Conservation (phyloP, 2,329 filamentous ascomycete genomes). For the Alternaria postmessia region DNA sequence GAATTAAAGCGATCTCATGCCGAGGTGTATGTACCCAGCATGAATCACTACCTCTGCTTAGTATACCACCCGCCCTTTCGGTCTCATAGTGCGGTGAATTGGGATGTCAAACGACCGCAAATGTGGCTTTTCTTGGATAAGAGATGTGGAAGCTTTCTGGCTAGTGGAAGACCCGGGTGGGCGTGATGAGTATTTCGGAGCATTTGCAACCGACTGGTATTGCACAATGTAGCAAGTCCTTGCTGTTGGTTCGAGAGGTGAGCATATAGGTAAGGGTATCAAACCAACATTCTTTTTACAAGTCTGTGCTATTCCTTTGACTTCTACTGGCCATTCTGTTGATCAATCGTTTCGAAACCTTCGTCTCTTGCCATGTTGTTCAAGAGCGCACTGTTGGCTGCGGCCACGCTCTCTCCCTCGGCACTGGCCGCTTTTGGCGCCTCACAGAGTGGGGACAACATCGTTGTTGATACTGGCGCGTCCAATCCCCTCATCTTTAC, state of each 20-base stretch:
- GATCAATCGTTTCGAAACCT: background rate
- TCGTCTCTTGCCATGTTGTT: conserved; percentile 34
- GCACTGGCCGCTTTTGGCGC: conserved; percentile 48
- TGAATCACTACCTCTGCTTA: background rate
- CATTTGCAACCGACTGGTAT: conserved; percentile 28
- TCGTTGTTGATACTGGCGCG: conserved; percentile 48
- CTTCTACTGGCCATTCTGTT: background rate
- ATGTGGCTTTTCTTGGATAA: background rate
- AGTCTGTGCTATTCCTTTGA: background rate
- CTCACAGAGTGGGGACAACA: conserved; percentile 40
- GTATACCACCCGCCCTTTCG: conserved; percentile 8
- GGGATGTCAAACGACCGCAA: background rate
- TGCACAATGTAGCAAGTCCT: conserved; percentile 1
- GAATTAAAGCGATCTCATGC: background rate
- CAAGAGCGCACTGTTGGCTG: conserved; percentile 34
- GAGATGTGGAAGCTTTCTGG: background rate
- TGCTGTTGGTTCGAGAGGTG: conserved; percentile 1
- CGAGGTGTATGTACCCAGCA: background rate
- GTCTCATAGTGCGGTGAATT: background rate
- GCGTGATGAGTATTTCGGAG: conserved; percentile 31
- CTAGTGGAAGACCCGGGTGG: conserved; percentile 18
- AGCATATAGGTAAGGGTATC: conserved; percentile 16
- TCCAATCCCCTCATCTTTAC: conserved; percentile 44
- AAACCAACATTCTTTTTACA: background rate
- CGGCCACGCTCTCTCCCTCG: conserved; percentile 36